Percentiles rank a stretch among this genome's conserved stretches.
Evolutionary conservation across 2,329 filamentous ascomycete species (phyloP).

Genomic region (Talaromyces sp.): DNA sequence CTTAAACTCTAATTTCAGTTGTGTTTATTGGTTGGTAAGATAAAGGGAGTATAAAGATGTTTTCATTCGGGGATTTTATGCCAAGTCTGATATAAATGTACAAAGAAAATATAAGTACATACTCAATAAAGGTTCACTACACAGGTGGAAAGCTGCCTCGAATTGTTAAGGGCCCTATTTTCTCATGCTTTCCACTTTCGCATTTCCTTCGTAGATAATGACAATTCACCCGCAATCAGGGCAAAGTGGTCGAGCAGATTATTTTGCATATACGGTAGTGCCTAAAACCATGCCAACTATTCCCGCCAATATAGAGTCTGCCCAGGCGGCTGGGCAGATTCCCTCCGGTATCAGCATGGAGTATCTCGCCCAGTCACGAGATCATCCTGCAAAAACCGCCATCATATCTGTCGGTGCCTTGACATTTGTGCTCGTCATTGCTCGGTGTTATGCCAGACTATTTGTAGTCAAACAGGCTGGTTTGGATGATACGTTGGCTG

Average conservation of each 20-base stretch:
- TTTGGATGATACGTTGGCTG: constrained; percentile 47
- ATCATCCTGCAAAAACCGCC: constrained; percentile 22
- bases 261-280: not conserved
- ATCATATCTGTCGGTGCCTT: constrained; percentile 26
- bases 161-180: not conserved
- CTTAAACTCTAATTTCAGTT: not conserved
- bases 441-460: constrained; percentile 45
- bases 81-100: not conserved
- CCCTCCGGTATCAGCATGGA: constrained; percentile 21
- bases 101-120: not conserved
- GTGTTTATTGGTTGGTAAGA: not conserved
- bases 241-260: not conserved
- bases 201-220: not conserved
- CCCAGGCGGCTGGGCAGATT: constrained; percentile 23
- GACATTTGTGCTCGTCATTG: constrained; percentile 28
- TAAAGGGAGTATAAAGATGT: not conserved
- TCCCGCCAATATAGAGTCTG: constrained; percentile 24
- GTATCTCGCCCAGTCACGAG: constrained; percentile 25
- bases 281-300: not conserved
- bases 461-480: constrained; percentile 41
- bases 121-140: not conserved
- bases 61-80: not conserved
- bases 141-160: not conserved
- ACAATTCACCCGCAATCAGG: not conserved
- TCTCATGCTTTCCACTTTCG: not conserved